Evolutionary conservation across 352 stramenopile species (phyloP), one percentile per base, ranked within the genome.

Genomic region (Phytophthora chlamydospora): DNA sequence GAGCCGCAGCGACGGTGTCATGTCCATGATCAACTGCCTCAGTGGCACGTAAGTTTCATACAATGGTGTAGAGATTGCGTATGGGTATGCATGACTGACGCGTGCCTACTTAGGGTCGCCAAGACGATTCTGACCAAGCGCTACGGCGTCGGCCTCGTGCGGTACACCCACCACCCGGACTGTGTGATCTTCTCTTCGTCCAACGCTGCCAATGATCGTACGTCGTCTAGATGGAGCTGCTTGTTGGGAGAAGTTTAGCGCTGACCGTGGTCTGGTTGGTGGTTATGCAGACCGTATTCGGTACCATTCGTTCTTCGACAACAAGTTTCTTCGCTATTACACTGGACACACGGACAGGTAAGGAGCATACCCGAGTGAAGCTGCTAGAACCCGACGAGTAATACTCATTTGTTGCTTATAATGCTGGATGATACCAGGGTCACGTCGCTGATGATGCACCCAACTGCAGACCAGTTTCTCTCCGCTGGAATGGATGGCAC

Each of bases 291-390:
- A 91, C 45, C 76, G 85, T 46, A 90, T 96, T 50, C 83, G 87
- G 10, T 96, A 96, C 68, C 87, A 96, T 54, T 96, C 87, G 49
- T 78, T 93, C 53, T 96, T 90, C 33, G 87, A 96, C 76, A 96
- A 96, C 69, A 88, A 92, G 40, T 96, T 94, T 53, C 76, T 96
- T 17, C 85, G 87, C n/a, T 94, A 93, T 62, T 94, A 90, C 70
- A 83, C 76, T 29, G 85, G 87, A 5, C 87, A 96, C 60, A 90
- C 75, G 0, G 76, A 83, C 12, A 87, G 67, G 85, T 92, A 76
- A 13, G 56, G 21, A 24, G 21, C 21, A 24, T 24, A 24, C 21
- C 14, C 6, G 3, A 42, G 4, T 4, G 31, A 10, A n/a, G 8
- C 9, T 57, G 13, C 33, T 42, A 21, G 12, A 11, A n/a, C 44